Conservation (phyloP, 371 early-diverging fungal genomes). For the Nematocida major region DNA sequence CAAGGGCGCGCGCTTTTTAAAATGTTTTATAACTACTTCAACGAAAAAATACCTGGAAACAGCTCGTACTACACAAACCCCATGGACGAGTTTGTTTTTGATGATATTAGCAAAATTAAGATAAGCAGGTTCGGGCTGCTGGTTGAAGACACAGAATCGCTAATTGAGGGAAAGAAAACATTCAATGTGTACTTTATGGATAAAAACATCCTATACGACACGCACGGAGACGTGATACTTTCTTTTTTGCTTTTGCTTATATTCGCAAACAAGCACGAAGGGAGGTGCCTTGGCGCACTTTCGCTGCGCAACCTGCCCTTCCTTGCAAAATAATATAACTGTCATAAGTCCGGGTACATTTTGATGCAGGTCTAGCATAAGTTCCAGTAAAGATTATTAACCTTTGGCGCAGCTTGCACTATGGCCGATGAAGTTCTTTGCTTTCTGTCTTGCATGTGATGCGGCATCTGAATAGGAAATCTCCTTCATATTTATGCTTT, state of each 20-base stretch:
- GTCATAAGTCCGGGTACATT: background rate
- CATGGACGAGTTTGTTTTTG: slow-evolving; percentile 53
- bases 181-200: slow-evolving; percentile 51
- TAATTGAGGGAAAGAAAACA: slow-evolving; percentile 40
- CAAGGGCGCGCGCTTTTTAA: slow-evolving; percentile 36
- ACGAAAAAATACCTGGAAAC: slow-evolving; percentile 11
- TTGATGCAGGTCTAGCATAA: background rate
- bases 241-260: slow-evolving; percentile 37
- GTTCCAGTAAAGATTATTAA: too few species aligned
- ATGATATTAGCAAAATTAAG: slow-evolving; percentile 19
- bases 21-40: slow-evolving; percentile 44
- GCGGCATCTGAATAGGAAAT: too few species aligned
- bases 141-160: slow-evolving; percentile 45
- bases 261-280: slow-evolving; percentile 20
- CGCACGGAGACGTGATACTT: slow-evolving; percentile 39
- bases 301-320: slow-evolving; percentile 31
- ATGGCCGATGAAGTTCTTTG: too few species aligned
- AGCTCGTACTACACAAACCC: slow-evolving; percentile 45
- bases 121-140: slow-evolving; percentile 41
- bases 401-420: too few species aligned
- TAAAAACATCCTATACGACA: slow-evolving; percentile 35
- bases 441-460: too few species aligned
- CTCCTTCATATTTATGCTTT: too few species aligned
- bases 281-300: slow-evolving; percentile 28
- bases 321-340: slow-evolving; percentile 8